Base-by-base conservation (phyloP, 805 yeast genomes). In the Candida tallmaniae region DNA sequence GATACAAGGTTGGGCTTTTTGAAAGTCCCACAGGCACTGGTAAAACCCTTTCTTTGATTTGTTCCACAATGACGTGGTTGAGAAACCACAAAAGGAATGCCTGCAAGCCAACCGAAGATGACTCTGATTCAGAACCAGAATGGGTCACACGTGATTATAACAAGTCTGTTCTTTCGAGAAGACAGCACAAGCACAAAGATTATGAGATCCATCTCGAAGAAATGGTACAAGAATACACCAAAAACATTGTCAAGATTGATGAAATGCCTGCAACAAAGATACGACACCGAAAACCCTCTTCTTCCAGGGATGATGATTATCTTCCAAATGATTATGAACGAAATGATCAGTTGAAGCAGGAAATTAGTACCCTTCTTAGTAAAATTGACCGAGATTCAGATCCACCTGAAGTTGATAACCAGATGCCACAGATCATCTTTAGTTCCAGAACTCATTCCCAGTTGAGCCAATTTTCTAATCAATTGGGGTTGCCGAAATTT, bases 1-100 rank as follows among this genome's bases (percentile, higher is more conserved):
- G 68, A 8, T 73, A 67, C 47, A 85, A 83, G 51, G 65, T 89
- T 2, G 95, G 94, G 0, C 66, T 89, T 1, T 80, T 89, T 49
- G 97, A 89, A 53, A 81, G 93, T 38, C 97, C 97, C 0, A 89
- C 97, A 0, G 97, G 97, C 5, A 85, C 89, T 1, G 97, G 97
- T 3, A 89, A 89, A 56, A 88, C 97, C 0, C 62, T 90, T 3
- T 86, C 96, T 0, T 59, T 89, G 29, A 83, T 90, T 3, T 90
- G 97, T 52, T 76, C 94, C 0, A 66, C 90, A 0, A 70, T 89
- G 73, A 76, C 89, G 0, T 89, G 96, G 95, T 62, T 89, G 22
- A 56, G 90, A 37, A 67, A 74, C 14, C 57, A 70, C 42, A 74
- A 74, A 40, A 46, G 34, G 14, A 7, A 15, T 18, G 13, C 14